Base-by-base conservation (phyloP, 2,329 filamentous ascomycete genomes). In the Clonostachys sp. region DNA sequence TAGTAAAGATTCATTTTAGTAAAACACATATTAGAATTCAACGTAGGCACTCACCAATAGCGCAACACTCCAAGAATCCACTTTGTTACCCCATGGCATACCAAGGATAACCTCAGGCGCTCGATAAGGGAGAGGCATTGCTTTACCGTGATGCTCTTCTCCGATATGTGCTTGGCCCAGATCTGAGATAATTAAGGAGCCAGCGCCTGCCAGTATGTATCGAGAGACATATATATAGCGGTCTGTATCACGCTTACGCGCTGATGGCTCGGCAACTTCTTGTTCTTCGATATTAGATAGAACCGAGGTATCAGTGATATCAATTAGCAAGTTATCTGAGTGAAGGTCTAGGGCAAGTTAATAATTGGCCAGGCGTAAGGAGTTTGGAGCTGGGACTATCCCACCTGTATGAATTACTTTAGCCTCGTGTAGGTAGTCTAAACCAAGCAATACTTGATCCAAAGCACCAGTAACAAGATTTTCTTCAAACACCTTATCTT, bases 51-150 rank as follows among this genome's bases (percentile, higher is more conserved):
- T 30, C 53, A 68, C 65, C 53, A 68, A 43, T 12, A 68, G 53
- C 35, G 60, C 65, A 2, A 60, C 48, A 34, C 60, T 65, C 67
- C 66, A 71, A 16, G 61, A 53, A 53, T 71, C 66, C 16, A 67
- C 60, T 13, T 52, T 38, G 36, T 54, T 51, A 10, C 59, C 57
- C 64, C 65, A 69, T 1, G 52, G 47, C 57, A 67, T 66, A 20
- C 57, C 55, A 14, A 68, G 56, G 51, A 68, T 61, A 7, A 70
- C 59, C 48, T 70, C 67, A 0, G 65, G 66, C 18, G 65, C 60
- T n/a, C 62, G 58, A 45, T 63, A 64, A 3, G 50, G 57, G 8
- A 55, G 6, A 6, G 61, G 61, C 59, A 64, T 64, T 6, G 57
- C 60, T 5, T 49, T 53, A 2, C 57, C 50, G 6, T 35, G 41